Conservation (phyloP, 106 monocot species). For the Phalaenopsis aphrodite region DNA sequence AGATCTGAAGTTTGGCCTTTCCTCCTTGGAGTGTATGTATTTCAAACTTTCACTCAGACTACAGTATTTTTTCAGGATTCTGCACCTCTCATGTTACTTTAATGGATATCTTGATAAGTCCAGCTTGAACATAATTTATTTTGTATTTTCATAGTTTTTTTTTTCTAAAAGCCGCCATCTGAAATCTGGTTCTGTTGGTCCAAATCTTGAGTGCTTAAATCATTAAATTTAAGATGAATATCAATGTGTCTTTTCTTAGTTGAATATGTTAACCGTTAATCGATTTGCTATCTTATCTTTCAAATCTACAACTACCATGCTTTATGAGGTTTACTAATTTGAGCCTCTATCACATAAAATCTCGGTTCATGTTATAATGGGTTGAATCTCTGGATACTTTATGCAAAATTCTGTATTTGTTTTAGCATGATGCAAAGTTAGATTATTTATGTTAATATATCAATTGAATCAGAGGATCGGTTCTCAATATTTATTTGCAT, state of each 20-base stretch:
- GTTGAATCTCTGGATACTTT: background rate
- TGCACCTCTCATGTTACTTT: background rate
- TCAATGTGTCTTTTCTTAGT: background rate
- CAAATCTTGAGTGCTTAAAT: background rate
- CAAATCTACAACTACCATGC: background rate
- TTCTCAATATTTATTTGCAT: background rate
- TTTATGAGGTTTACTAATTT: background rate
- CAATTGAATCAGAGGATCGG: background rate
- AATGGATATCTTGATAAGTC: background rate
- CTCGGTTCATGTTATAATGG: background rate
- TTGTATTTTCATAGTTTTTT: background rate
- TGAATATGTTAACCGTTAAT: background rate
- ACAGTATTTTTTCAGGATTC: background rate
- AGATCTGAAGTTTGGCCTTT: conserved; percentile 92
- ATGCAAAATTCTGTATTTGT: background rate
- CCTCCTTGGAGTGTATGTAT: conserved; percentile 89
- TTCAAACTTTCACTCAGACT: conserved; percentile 2
- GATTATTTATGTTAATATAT: background rate
- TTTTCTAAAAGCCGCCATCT: background rate
- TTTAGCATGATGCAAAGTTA: background rate
- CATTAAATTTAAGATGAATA: background rate
- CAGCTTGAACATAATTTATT: background rate
- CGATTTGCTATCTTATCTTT: background rate
- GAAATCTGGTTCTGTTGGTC: background rate
- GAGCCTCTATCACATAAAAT: background rate